Evolutionary conservation across 441 rosid species (phyloP).

Genomic region (Adansonia gregorii): DNA sequence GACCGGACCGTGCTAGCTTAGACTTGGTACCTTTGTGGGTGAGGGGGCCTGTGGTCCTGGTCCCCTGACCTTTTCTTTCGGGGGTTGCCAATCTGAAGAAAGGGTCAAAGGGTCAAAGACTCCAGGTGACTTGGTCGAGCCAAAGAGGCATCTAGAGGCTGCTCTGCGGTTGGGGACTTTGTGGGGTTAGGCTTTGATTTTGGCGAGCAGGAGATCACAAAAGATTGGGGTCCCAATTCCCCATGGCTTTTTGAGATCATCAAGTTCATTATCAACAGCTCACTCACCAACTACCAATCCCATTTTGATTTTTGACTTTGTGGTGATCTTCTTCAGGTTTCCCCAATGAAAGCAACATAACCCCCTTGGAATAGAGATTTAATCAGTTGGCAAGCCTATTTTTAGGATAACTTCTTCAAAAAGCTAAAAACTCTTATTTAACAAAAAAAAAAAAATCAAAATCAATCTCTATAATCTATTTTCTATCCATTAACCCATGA

Average conservation of each 20-base stretch:
- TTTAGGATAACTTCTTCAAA: background rate
- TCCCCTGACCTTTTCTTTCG: background rate
- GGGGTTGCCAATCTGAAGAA: background rate
- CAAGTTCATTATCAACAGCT: slow-evolving; percentile 25
- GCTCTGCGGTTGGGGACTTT: slow-evolving; percentile 22
- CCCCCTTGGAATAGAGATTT: background rate
- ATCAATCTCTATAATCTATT: background rate
- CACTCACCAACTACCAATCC: slow-evolving; percentile 4
- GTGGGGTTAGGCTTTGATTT: slow-evolving; percentile 6
- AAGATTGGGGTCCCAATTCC: slow-evolving; percentile 16
- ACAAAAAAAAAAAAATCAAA: too few relatives aligned
- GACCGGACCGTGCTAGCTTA: background rate
- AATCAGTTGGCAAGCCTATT: background rate
- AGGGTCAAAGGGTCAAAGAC: background rate
- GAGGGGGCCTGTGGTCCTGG: background rate
- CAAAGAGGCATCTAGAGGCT: background rate
- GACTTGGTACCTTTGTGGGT: background rate
- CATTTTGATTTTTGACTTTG: background rate
- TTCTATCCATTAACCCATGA: background rate
- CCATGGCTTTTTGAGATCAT: slow-evolving; percentile 23
- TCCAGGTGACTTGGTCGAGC: background rate
- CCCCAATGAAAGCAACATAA: background rate
- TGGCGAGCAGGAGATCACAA: background rate
- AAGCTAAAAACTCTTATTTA: background rate
- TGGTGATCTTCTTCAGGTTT: background rate